Evolutionary conservation across 2,329 filamentous ascomycete species (phyloP).

Genomic region (Colletotrichum spinosum): DNA sequence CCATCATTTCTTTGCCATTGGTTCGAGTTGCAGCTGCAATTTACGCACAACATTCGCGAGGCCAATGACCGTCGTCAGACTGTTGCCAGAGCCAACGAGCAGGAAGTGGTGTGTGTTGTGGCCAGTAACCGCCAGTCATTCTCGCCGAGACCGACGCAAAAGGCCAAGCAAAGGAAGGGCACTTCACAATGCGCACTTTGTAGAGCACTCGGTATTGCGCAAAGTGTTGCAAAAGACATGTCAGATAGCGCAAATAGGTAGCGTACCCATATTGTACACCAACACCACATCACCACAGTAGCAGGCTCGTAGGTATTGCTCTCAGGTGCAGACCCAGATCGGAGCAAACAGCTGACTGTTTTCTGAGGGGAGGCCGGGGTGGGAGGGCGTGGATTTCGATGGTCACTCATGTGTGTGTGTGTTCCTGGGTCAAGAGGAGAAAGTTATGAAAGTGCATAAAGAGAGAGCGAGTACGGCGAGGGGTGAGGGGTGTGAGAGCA

Average conservation of each 20-base stretch:
- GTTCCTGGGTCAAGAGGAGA: conserved; percentile 25
- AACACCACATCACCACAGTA: too few relatives aligned
- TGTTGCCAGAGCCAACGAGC: conserved; percentile 18
- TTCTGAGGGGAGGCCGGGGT: conserved; percentile 25
- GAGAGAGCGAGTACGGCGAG: conserved; percentile 1
- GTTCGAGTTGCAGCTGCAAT: conserved; percentile 6
- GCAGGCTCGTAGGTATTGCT: too few relatives aligned
- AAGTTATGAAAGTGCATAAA: conserved; percentile 6
- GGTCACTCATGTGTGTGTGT: neutral
- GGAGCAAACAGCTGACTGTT: conserved; percentile 24
- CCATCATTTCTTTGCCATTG: conserved; percentile 9
- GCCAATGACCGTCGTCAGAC: conserved; percentile 12
- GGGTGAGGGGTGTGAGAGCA: conserved; percentile 14
- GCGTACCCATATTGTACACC: too few relatives aligned
- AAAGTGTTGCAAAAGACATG: too few relatives aligned
- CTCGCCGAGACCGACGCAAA: too few relatives aligned
- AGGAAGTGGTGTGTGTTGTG: conserved; percentile 14
- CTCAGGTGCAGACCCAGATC: conserved; percentile 18
- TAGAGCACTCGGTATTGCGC: too few relatives aligned
- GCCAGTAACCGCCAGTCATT: neutral
- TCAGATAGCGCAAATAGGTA: too few relatives aligned
- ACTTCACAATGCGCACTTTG: too few relatives aligned
- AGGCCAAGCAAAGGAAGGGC: too few relatives aligned
- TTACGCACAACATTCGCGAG: conserved; percentile 5
- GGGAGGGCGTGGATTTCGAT: conserved; percentile 34